A percentile compares a stretch with the other conserved stretches of the same genome.
phyloP scores from a whole-genome alignment of 106 monocot genomes.

The Phalaenopsis equestris region DNA sequence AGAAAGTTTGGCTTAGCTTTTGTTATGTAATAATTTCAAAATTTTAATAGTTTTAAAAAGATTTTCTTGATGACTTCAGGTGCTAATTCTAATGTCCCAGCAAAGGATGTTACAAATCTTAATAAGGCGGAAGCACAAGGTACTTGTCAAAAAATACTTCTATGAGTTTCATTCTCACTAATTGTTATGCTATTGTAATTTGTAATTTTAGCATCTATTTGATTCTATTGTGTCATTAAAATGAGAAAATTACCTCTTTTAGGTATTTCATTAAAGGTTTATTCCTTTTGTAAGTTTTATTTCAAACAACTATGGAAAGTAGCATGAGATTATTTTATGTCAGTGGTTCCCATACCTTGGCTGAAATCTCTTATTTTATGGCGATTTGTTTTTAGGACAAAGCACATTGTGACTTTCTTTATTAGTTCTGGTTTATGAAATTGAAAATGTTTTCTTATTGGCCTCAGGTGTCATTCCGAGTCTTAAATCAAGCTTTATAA shows the following conservation, averaged over 20 bases:
- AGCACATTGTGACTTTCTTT: not conserved
- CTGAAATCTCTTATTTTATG: not conserved
- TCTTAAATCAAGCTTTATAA: not conserved
- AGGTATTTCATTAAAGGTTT: not conserved
- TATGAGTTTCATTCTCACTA: not conserved
- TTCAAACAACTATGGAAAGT: too few relatives aligned
- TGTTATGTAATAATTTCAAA: not conserved
- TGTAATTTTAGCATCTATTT: not conserved
- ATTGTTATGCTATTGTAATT: too few relatives aligned
- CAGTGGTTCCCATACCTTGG: not conserved
- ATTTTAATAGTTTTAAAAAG: not conserved
- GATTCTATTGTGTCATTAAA: not conserved
- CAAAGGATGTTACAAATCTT: not conserved
- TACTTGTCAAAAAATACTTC: not conserved
- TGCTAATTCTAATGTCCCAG: not conserved
- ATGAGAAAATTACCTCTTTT: not conserved
- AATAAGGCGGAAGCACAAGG: not conserved
- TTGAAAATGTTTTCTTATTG: not conserved
- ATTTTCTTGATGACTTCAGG: not conserved
- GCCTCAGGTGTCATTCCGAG: not conserved
- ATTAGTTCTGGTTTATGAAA: not conserved
- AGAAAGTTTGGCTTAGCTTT: not conserved
- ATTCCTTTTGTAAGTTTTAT: not conserved
- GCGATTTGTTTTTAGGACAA: not conserved
- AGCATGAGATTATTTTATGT: not conserved